Evolutionary conservation across 1,284 basidiomycete species (phyloP).

Genomic region (Sphagnurus paluster): DNA sequence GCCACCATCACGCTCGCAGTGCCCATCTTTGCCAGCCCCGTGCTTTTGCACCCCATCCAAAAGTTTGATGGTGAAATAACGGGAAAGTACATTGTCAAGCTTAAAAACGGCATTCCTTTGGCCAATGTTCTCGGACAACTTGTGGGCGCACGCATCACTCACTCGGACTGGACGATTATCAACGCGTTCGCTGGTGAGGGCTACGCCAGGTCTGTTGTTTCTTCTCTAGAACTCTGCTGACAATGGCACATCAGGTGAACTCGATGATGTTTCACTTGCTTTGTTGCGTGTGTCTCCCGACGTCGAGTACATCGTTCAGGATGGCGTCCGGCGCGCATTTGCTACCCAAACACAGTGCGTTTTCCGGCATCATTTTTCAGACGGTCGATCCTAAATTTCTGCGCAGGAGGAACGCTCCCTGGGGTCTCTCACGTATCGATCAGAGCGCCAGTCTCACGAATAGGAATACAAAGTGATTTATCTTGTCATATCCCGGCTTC

Average conservation of each 20-base stretch:
- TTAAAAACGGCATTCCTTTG: slow-evolving; percentile 46
- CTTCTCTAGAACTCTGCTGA: neutral
- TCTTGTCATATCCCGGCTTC: too few species aligned
- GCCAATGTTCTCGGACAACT: slow-evolving; percentile 3
- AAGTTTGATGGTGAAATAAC: slow-evolving; percentile 10
- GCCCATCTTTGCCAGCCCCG: too few species aligned
- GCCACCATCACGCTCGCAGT: slow-evolving; percentile 26
- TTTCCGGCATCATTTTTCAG: too few species aligned
- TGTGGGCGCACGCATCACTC: neutral
- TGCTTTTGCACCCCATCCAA: slow-evolving; percentile 7
- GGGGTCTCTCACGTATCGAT: slow-evolving; percentile 23
- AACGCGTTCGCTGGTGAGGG: slow-evolving; percentile 64
- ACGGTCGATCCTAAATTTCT: slow-evolving; percentile 16
- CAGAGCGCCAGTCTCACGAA: slow-evolving; percentile 14
- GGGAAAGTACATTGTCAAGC: slow-evolving; percentile 51
- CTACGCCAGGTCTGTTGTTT: neutral
- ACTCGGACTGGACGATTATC: slow-evolving; percentile 36
- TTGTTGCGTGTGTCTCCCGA: slow-evolving; percentile 63
- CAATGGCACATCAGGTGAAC: slow-evolving; percentile 31
- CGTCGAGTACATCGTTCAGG: slow-evolving; percentile 70
- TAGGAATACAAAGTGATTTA: slow-evolving; percentile 19
- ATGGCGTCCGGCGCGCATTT: slow-evolving; percentile 54
- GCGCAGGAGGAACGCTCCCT: slow-evolving; percentile 27
- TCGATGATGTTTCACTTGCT: slow-evolving; percentile 55
- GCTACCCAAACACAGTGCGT: too few species aligned